Evolutionary conservation across 257 asterid species (phyloP), one percentile per base, ranked within the genome.

Genomic region (Oldenlandia corymbosa): DNA sequence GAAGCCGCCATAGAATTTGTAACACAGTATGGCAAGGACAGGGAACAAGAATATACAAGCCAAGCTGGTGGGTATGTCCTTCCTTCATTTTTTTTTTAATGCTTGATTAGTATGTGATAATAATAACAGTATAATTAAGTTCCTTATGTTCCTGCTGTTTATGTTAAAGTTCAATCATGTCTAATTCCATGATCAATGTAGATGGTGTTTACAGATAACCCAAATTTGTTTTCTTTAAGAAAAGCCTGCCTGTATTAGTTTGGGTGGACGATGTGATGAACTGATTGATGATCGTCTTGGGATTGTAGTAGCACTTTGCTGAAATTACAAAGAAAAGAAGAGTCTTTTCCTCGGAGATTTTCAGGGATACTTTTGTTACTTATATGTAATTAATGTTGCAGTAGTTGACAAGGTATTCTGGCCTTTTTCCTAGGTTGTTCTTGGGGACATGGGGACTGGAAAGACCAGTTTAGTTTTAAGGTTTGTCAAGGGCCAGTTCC

Each of bases 381-480:
- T 17, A 1, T 43, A 17, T 36, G 54, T 34, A 4, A 34, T 34
- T n/a, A n/a, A 7, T 43, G 54, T 45, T 43, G 66, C 51, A 27
- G 34, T 20, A 14, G 42, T 14, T 56, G 24, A 32, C 52, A 34
- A n/a, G n/a, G n/a, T 18, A 31, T 43, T 42, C 13, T 36, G 24
- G 26, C 2, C n/a, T n/a, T n/a, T 42, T 49, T n/a, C 32, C 24
- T 66, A 76, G 78, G 81, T 76, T 9, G 75, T 72, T 26, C 62
- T 76, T 50, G 81, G 78, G 59, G 78, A 76, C 62, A 76, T 72
- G 81, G 81, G 81, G 28, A 69, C 78, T 39, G 81, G 81, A 50
- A 76, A 76, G 52, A 72, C 73, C 55, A 76, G 78, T 58, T 66
- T 76, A 55, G 78, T 58, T 2, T 55, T 72, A 34, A 76, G 81